Conservation (phyloP, 2,329 filamentous ascomycete species). For the Pseudocercospora eumusae region DNA sequence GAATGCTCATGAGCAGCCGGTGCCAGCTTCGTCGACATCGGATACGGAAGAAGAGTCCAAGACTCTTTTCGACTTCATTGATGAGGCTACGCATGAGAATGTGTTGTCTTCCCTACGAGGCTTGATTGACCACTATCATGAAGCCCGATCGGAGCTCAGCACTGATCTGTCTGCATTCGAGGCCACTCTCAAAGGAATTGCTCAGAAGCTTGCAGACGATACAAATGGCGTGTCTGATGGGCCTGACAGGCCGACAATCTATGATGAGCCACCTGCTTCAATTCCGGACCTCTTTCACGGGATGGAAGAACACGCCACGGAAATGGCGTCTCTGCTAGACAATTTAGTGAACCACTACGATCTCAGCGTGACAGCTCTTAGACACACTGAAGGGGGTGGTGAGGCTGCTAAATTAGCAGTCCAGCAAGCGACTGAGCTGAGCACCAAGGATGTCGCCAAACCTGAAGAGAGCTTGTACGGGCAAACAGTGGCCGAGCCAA, state of each 20-base stretch:
- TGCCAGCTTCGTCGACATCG: constrained; percentile 8
- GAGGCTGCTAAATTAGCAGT: constrained; percentile 47
- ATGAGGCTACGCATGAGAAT: constrained; percentile 67
- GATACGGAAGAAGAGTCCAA: constrained; percentile 44
- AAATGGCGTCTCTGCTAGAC: constrained; percentile 78
- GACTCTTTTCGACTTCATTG: constrained; percentile 73
- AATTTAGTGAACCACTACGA: constrained; percentile 88
- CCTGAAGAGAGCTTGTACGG: constrained; percentile 64
- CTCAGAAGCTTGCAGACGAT: constrained; percentile 21
- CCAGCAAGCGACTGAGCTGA: constrained; percentile 40
- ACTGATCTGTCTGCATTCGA: constrained; percentile 67
- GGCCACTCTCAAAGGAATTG: constrained; percentile 53
- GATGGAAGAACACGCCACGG: constrained; percentile 73
- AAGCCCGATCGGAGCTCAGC: constrained; percentile 61
- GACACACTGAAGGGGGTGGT: constrained; percentile 72
- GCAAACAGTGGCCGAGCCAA: constrained; percentile 57
- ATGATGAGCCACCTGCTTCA: constrained; percentile 33
- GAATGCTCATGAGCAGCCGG: constrained; percentile 57
- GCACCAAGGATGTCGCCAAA: constrained; percentile 18
- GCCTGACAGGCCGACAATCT: constrained; percentile 38
- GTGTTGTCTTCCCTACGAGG: constrained; percentile 68
- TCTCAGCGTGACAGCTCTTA: constrained; percentile 85
- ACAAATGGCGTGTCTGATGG: constrained; percentile 14
- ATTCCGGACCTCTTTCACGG: constrained; percentile 52
- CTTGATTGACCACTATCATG: constrained; percentile 71